These are phyloP conservation scores for Stagonosporopsis cucurbitacearum DNA, from an alignment of 2,329 filamentous ascomycete species.

Conservation along the genomic window DNA sequence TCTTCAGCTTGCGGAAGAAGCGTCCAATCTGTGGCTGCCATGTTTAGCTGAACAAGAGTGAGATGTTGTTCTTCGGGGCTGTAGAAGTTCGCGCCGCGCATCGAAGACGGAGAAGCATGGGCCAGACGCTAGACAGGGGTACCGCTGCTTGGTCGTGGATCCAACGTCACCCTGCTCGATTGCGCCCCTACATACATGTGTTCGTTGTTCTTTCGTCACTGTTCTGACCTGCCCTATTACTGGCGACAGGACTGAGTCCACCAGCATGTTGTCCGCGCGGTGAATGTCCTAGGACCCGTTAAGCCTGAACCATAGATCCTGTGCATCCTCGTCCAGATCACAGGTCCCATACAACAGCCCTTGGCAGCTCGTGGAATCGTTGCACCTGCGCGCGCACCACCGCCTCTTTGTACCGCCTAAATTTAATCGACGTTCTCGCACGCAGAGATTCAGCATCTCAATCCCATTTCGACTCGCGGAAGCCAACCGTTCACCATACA, in stretches of 20 bases:
- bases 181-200: slow-evolving; percentile 5
- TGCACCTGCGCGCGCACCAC: neutral
- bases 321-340: no score
- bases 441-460: neutral
- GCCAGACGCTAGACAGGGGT: slow-evolving; percentile 13
- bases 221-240: neutral
- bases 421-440: neutral
- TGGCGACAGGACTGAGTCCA: neutral
- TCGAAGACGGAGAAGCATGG: slow-evolving; percentile 7
- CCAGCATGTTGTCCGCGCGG: neutral
- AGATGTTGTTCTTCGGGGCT: neutral
- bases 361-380: no score
- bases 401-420: neutral
- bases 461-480: neutral
- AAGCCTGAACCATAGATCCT: neutral
- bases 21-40: slow-evolving; percentile 62
- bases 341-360: no score
- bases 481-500: neutral
- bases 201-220: neutral
- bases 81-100: neutral
- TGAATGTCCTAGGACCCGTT: neutral
- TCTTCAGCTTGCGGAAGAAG: slow-evolving; percentile 78
- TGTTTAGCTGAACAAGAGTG: slow-evolving; percentile 29
- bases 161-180: slow-evolving; percentile 17
- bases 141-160: slow-evolving; percentile 9